Base-by-base conservation (phyloP, 139 green algal species). In the Micractinium conductrix region DNA sequence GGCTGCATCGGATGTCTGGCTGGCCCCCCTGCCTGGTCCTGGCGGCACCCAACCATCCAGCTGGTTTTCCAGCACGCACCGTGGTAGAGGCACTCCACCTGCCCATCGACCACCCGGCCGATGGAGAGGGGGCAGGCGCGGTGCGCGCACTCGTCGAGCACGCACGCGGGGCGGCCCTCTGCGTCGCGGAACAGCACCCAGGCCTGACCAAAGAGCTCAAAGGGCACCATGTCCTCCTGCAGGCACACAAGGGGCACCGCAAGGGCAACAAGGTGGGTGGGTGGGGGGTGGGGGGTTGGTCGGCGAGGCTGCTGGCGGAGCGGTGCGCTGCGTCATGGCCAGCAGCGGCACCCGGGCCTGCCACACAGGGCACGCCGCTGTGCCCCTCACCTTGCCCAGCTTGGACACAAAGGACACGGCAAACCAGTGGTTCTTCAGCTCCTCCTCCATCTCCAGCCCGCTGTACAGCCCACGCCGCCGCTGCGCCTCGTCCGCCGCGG, bases 181-280 rank as follows among this genome's bases (percentile, higher is more conserved):
- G 62, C 78, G 73, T 92, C 90, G 44, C 96, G 88, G 90, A 99
- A 99, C 80, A 99, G 82, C 35, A 99, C 97, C 97, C 97, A 99
- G 3, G 95, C 89, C 89, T 98, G 92, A n/a, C 92, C 92, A 90
- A 99, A 98, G 42, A 99, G 90, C 63, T 99, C 95, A 80, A 99
- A 94, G 26, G 97, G 92, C 28, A 87, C 24, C 79, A 83, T 86
- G 26, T 50, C 48, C 1, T 84, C 84, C 74, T 84, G 74, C 68
- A 68, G 60, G 60, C 26, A 9, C n/a, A n/a, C n/a, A n/a, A n/a
- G n/a, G n/a, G n/a, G n/a, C n/a, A n/a, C n/a, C n/a, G n/a, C n/a
- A n/a, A n/a, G n/a, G n/a, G n/a, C n/a, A n/a, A n/a, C n/a, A n/a
- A n/a, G n/a, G n/a, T n/a, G n/a, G n/a, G n/a, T n/a, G n/a, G n/a